Evolutionary conservation across 2,329 filamentous ascomycete genomes (phyloP).

Genomic region (Zymoseptoria passerinii): DNA sequence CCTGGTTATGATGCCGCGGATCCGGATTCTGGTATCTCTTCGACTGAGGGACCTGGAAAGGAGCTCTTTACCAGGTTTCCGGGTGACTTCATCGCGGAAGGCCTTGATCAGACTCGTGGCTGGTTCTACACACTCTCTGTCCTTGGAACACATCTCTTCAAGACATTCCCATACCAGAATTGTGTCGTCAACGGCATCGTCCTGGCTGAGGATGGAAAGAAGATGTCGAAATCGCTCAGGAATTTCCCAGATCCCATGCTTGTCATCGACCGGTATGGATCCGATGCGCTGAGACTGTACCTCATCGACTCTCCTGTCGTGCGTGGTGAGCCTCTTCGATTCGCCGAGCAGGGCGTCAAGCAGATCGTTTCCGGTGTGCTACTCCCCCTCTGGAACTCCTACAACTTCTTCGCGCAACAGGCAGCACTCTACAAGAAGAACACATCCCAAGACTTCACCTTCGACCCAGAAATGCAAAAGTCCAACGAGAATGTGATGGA

Average conservation of each 20-base stretch:
- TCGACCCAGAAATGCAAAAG: slow-evolving; percentile 66
- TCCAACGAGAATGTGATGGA: slow-evolving; percentile 90
- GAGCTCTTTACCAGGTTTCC: slow-evolving; percentile 75
- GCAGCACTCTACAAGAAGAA: slow-evolving; percentile 80
- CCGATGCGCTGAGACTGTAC: slow-evolving; percentile 87
- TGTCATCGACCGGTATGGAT: slow-evolving; percentile 81
- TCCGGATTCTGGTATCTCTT: slow-evolving; percentile 22
- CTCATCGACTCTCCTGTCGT: slow-evolving; percentile 96
- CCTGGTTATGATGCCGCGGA: slow-evolving; percentile 44
- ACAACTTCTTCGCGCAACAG: slow-evolving; percentile 92
- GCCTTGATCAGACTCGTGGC: slow-evolving; percentile 84
- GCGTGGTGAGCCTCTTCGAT: slow-evolving; percentile 77
- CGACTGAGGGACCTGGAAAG: slow-evolving; percentile 25
- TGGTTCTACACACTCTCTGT: slow-evolving; percentile 96
- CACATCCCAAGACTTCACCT: slow-evolving; percentile 65
- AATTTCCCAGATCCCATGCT: slow-evolving; percentile 85
- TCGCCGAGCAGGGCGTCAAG: slow-evolving; percentile 88
- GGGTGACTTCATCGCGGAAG: slow-evolving; percentile 90
- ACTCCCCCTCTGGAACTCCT: slow-evolving; percentile 89
- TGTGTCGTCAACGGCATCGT: slow-evolving; percentile 96
- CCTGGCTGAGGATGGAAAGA: slow-evolving; percentile 89
- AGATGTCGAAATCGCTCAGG: slow-evolving; percentile 96
- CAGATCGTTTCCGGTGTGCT: slow-evolving; percentile 90
- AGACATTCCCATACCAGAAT: slow-evolving; percentile 80
- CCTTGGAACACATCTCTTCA: slow-evolving; percentile 79